Conservation (phyloP, 352 stramenopile species). For the Pelagophyceae sp. region DNA sequence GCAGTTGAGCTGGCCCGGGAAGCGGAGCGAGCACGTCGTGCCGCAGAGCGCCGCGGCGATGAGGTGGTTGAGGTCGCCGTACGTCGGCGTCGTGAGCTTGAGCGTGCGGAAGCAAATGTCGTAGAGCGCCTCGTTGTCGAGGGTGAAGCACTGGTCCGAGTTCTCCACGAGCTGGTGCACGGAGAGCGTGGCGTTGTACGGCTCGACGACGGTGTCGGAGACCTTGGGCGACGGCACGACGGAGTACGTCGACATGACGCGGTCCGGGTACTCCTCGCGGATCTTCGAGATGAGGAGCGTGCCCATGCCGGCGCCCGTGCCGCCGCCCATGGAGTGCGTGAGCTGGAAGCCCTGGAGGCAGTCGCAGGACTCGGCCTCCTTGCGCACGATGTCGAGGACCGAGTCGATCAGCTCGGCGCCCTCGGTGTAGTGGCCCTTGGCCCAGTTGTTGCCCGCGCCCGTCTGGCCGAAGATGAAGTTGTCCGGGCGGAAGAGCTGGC, state of each 20-base stretch:
- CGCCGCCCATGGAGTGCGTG: constrained; percentile 97
- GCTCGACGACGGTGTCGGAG: constrained; percentile 97
- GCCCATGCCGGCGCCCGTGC: constrained; percentile 96
- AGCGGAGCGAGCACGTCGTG: constrained; percentile 96
- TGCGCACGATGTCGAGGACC: constrained; percentile 94
- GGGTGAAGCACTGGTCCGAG: constrained; percentile 96
- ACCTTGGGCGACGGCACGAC: constrained; percentile 92
- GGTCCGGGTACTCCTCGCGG: constrained; percentile 95
- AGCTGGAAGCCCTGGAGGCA: constrained; percentile 98
- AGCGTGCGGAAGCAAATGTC: constrained; percentile 99
- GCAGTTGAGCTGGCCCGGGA: constrained; percentile 96
- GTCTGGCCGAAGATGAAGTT: constrained; percentile 99
- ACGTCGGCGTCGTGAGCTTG: constrained; percentile 95
- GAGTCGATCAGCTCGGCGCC: constrained; percentile 95
- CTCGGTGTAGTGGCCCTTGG: constrained; percentile 98
- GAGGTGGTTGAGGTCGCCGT: constrained; percentile 97
- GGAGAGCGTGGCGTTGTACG: constrained; percentile 98
- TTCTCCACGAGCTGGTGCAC: constrained; percentile 99
- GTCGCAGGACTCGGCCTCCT: constrained; percentile 95
- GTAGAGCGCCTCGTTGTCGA: constrained; percentile 99
- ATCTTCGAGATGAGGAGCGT: constrained; percentile 97
- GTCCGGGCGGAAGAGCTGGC: constrained; percentile 93
- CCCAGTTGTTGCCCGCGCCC: constrained; percentile 98
- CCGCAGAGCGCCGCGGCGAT: constrained; percentile 96
- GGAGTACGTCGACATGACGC: constrained; percentile 99